A percentile compares a stretch with the other conserved stretches of the same genome.
These are phyloP conservation scores for Erucastrum elatum DNA, from an alignment of 345 rosid species.

Conservation along the genomic window DNA sequence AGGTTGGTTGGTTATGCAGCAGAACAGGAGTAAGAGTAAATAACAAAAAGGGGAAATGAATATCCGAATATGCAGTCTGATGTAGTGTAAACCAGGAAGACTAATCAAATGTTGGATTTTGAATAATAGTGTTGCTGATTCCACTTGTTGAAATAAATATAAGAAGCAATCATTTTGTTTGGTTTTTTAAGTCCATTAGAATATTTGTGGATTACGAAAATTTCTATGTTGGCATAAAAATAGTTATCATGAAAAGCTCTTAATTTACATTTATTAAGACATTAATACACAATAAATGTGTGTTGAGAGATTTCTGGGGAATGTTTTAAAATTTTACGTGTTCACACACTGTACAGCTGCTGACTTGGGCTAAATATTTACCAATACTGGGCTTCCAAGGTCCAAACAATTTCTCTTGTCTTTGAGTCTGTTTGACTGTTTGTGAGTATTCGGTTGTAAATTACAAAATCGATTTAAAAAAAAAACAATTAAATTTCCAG, in stretches of 20 bases:
- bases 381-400: too few species aligned
- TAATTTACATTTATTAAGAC: too few species aligned
- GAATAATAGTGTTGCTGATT: slow-evolving; percentile 3
- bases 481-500: neutral
- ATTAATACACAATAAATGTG: neutral
- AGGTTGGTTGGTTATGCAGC: slow-evolving; percentile 10
- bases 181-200: neutral
- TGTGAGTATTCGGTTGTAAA: too few species aligned
- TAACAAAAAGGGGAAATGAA: slow-evolving; percentile 5
- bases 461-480: too few species aligned
- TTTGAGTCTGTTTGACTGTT: too few species aligned
- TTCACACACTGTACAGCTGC: neutral
- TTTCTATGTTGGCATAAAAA: neutral
- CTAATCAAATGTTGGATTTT: slow-evolving; percentile 13
- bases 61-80: neutral
- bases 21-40: slow-evolving; percentile 22
- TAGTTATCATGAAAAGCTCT: too few species aligned
- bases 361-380: too few species aligned
- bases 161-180: neutral
- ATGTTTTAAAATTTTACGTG: neutral
- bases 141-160: slow-evolving; percentile 15
- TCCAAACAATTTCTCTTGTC: too few species aligned
- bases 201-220: neutral
- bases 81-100: slow-evolving; percentile 25
- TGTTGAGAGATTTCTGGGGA: neutral